phyloP scores from a whole-genome alignment of 345 rosid species.

The Erodium maritimum region DNA sequence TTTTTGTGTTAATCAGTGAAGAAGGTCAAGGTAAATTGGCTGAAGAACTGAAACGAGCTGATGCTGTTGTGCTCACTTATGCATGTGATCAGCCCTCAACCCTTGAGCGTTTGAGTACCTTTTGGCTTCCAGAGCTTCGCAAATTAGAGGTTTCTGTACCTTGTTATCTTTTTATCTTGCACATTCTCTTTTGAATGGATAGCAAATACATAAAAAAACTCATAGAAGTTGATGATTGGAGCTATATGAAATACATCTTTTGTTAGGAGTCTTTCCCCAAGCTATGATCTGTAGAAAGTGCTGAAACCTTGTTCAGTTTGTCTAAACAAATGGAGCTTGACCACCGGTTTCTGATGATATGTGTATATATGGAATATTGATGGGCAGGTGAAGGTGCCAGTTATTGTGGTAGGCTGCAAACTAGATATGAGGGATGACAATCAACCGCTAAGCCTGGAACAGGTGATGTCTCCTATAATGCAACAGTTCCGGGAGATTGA shows the following conservation, averaged over 20 bases:
- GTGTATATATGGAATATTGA: neutral
- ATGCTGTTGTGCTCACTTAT: conserved; percentile 78
- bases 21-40: conserved; percentile 55
- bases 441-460: conserved; percentile 52
- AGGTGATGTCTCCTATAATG: conserved; percentile 74
- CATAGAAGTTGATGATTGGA: too few relatives aligned
- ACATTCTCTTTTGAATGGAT: conserved; percentile 1
- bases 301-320: neutral
- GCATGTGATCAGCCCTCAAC: conserved; percentile 56
- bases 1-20: conserved; percentile 26
- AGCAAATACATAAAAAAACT: neutral
- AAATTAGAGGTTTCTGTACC: conserved; percentile 32
- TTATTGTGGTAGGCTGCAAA: conserved; percentile 73
- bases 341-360: neutral
- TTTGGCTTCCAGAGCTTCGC: conserved; percentile 81
- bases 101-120: conserved; percentile 49
- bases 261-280: too few relatives aligned
- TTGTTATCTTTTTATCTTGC: neutral
- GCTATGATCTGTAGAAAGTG: neutral
- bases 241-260: too few relatives aligned
- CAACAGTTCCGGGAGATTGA: conserved; percentile 76
- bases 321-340: neutral
- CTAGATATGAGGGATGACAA: conserved; percentile 49
- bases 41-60: conserved; percentile 63
- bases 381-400: conserved; percentile 79